Percentiles rank a stretch among this genome's conserved stretches.
These are phyloP conservation scores for Mortierella sp. DNA, from an alignment of 371 early-diverging fungal species.

Conservation along the genomic window DNA sequence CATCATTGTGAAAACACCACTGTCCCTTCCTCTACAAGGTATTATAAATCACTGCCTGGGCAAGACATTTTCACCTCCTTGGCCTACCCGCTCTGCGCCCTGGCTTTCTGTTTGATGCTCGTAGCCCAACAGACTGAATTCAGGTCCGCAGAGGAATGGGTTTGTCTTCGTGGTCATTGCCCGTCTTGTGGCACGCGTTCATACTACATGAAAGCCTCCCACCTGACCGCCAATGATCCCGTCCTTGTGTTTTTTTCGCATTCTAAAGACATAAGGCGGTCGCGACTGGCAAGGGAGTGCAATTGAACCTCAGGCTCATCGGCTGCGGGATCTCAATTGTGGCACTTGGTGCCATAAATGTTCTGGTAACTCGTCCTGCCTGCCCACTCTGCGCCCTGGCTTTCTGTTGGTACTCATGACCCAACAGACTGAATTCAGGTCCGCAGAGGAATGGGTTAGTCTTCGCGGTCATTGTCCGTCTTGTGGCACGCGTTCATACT, in stretches of 20 bases:
- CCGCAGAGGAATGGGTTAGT: conserved; percentile 19
- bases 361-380: neutral
- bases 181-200: conserved; percentile 18
- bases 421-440: conserved; percentile 13
- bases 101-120: conserved; percentile 6
- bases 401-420: conserved; percentile 3
- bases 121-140: conserved; percentile 3
- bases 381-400: conserved; percentile 17
- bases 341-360: conserved; percentile 14
- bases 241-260: neutral
- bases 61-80: conserved; percentile 13
- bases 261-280: neutral
- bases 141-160: conserved; percentile 8
- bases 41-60: neutral
- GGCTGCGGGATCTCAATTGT: conserved; percentile 8
- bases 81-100: conserved; percentile 13
- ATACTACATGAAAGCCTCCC: conserved; percentile 9
- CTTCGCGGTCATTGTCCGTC: conserved; percentile 21
- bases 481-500: conserved; percentile 16
- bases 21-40: conserved; percentile 9
- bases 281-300: conserved; percentile 22
- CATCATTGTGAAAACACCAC: too few species aligned
- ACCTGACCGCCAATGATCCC: conserved; percentile 15
- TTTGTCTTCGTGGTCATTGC: conserved; percentile 18
- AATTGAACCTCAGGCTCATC: neutral